phyloP scores from a whole-genome alignment of 371 early-diverging fungal genomes.

The Mycotypha africana region DNA sequence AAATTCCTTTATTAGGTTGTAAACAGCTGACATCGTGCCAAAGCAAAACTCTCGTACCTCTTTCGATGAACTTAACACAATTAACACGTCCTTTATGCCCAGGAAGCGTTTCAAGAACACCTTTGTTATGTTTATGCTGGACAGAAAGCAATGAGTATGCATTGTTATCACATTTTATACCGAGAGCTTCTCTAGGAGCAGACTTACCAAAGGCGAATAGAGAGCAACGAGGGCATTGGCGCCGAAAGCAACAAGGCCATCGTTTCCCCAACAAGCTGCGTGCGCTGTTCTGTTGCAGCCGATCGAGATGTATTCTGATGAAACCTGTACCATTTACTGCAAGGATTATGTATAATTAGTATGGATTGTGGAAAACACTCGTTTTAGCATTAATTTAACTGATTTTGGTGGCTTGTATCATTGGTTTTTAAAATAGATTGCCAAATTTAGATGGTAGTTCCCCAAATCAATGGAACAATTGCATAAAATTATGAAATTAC shows the following conservation, averaged over 20 bases:
- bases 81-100: conserved; percentile 83
- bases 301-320: conserved; percentile 59
- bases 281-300: conserved; percentile 63
- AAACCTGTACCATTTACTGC: conserved; percentile 29
- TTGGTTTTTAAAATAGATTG: no score
- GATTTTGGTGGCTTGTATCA: no score
- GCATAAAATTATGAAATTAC: no score
- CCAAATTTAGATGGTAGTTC: no score
- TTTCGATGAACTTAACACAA: conserved; percentile 67
- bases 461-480: no score
- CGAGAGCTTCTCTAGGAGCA: no score
- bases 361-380: no score
- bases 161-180: no score
- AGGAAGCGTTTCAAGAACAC: conserved; percentile 61
- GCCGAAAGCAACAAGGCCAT: conserved; percentile 71
- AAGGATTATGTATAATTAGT: no score
- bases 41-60: conserved; percentile 38
- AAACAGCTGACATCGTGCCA: no score
- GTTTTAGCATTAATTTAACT: no score
- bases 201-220: conserved; percentile 64
- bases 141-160: not conserved
- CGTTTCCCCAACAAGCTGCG: conserved; percentile 61
- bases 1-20: not conserved
- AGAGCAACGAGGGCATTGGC: conserved; percentile 70
- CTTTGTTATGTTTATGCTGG: conserved; percentile 47